Evolutionary conservation across 2,329 filamentous ascomycete species (phyloP), one percentile per base, ranked within the genome.

Genomic region (Alternaria sp.): DNA sequence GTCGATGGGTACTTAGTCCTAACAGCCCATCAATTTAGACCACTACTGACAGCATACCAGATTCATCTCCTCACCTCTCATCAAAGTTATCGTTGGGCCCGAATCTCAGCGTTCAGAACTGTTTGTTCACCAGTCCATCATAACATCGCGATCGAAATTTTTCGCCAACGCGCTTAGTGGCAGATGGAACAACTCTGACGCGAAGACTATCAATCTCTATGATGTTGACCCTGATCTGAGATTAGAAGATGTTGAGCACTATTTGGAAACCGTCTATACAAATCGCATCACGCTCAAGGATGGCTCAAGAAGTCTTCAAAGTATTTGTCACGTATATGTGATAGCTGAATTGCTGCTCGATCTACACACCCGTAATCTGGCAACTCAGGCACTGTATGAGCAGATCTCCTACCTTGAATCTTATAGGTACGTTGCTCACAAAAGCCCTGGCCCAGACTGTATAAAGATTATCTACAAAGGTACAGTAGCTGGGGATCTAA

Each of bases 281-380:
- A 55, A 53, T 5, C 60, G 64, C 21, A 57, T 66, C 18, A 49
- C 57, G 33, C 33, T 58, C 7, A 50, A 55, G 12, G 26, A 10
- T 12, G 12, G n/a, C 6, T 28, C 23, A 11, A 23, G n/a, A 1
- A 2, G 4, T 6, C 20, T 21, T 3, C 5, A 14, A 3, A 2
- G 20, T 5, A 7, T 53, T 10, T 58, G 53, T 12, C 56, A 68
- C 21, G 59, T 68, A 10, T 74, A 71, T 56, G 61, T 72, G 6
- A 58, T 72, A 9, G 69, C 68, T 44, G 66, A 71, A 20, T 55
- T 44, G 12, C 21, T 61, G 5, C 21, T 20, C 23, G 59, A 61
- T 21, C 6, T 51, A 12, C 37, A 57, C 3, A 47, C 54, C 2
- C 54, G 54, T 21, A 57, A 57, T 20, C 37, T 57, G 14, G 41